Evolutionary conservation across 208 protist genomes (phyloP), one percentile per base, ranked within the genome.

Genomic region (Porcisia deanei): DNA sequence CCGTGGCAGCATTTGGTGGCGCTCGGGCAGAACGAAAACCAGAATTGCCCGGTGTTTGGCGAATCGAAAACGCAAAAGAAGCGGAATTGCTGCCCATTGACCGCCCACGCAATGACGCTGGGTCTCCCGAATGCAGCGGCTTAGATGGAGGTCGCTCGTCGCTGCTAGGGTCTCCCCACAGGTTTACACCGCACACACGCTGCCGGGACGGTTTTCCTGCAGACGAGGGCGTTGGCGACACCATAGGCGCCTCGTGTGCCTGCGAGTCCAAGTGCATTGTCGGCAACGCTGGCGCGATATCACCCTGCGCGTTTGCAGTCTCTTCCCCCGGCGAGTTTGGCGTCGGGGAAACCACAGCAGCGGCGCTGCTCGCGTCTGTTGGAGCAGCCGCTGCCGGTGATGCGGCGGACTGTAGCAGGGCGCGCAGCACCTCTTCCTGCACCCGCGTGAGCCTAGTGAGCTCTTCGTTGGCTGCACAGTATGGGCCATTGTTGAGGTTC

Each of bases 401-500:
- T 16, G 57, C 34, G 18, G 65, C 57, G 54, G 72, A 73, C 39
- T 77, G 65, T 55, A 82, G 37, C 18, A 82, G 39, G 47, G 66
- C 47, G 47, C 64, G 77, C 72, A 82, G 49, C 71, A 82, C 77
- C 20, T 82, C 77, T 61, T 82, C 77, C 2, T 71, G 71, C 59
- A 82, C 77, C 4, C 72, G 60, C 25, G 71, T 82, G 37, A 82
- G 59, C 58, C 67, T 65, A 25, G 77, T 75, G 64, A 82, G 77
- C 39, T 82, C 77, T n/a, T 82, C 77, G n/a, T 71, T 82, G 54
- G 71, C 67, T 3, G 59, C 75, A 53, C 70, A 77, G 67, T 82
- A 74, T 6, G 71, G 66, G 18, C 57, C 47, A 49, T 49, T 70
- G 59, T 59, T 77, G 20, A 77, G 71, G 16, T 59, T 67, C 9